A percentile compares a stretch with the other conserved stretches of the same genome.
These are phyloP conservation scores for Phanerochaete sordida DNA, from an alignment of 768 basidiomycete species.

Conservation along the genomic window DNA sequence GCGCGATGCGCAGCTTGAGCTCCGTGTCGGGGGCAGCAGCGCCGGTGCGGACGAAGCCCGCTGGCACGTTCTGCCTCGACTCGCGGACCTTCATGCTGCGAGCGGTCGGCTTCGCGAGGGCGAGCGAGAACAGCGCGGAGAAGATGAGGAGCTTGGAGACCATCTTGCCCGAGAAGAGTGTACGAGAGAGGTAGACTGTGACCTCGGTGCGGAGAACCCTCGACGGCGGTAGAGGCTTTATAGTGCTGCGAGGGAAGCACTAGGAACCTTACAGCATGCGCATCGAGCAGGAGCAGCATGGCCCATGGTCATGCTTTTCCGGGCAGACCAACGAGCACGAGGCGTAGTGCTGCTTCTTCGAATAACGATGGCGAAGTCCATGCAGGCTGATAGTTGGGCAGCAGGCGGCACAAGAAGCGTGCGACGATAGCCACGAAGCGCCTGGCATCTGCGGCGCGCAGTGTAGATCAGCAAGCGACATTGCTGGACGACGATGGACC, in stretches of 20 bases:
- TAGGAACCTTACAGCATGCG: neutral
- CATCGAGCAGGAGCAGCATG: neutral
- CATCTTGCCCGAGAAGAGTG: neutral
- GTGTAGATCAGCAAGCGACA: neutral
- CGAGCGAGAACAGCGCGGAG: conserved; percentile 9
- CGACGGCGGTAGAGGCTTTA: too few relatives aligned
- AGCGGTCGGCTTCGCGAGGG: conserved; percentile 2
- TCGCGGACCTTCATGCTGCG: conserved; percentile 16
- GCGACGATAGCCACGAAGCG: neutral
- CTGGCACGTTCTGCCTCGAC: conserved; percentile 7
- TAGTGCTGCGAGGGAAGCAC: neutral
- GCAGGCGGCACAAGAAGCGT: neutral
- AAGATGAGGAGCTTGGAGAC: conserved; percentile 6
- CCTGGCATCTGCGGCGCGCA: neutral
- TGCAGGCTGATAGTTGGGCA: neutral
- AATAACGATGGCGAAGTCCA: neutral
- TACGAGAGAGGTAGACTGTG: neutral
- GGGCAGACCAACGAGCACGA: neutral
- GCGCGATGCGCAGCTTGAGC: conserved; percentile 26
- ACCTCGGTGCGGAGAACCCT: neutral
- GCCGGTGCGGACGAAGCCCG: conserved; percentile 15
- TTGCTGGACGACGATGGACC: too few relatives aligned
- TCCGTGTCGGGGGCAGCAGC: conserved; percentile 15
- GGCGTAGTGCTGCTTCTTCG: neutral
- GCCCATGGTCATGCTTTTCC: neutral